phyloP scores from a whole-genome alignment of 2,329 filamentous ascomycete genomes.

The Alternaria triticimaculans region DNA sequence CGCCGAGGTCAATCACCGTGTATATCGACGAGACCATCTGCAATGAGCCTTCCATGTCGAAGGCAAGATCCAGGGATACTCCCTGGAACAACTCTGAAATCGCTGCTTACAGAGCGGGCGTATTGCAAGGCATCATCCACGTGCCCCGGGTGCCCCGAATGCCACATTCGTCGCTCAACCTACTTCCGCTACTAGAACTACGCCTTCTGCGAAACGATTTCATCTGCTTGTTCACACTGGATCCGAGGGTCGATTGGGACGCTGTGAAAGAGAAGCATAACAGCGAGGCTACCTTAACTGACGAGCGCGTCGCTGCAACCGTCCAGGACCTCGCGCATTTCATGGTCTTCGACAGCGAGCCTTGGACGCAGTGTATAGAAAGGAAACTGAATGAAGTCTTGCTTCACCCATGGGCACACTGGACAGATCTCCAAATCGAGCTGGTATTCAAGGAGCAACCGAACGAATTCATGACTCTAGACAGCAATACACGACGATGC shows the following conservation, averaged over 20 bases:
- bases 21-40: not conserved
- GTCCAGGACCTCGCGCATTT: not conserved
- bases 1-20: not conserved
- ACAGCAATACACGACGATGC: not conserved
- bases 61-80: too few species aligned
- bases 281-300: not conserved
- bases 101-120: not conserved
- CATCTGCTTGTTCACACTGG: fast-evolving
- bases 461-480: not conserved
- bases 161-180: not conserved
- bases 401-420: not conserved
- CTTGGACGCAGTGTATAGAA: not conserved
- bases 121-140: not conserved
- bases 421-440: not conserved
- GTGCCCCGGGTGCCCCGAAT: not conserved
- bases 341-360: not conserved
- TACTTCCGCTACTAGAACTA: not conserved
- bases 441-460: not conserved
- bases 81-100: too few species aligned
- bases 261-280: not conserved
- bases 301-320: not conserved
- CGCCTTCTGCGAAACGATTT: not conserved
- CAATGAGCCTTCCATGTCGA: not conserved
- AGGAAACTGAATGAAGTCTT: not conserved
- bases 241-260: not conserved